phyloP scores from a whole-genome alignment of 345 rosid genomes.

The Acer negundo region DNA sequence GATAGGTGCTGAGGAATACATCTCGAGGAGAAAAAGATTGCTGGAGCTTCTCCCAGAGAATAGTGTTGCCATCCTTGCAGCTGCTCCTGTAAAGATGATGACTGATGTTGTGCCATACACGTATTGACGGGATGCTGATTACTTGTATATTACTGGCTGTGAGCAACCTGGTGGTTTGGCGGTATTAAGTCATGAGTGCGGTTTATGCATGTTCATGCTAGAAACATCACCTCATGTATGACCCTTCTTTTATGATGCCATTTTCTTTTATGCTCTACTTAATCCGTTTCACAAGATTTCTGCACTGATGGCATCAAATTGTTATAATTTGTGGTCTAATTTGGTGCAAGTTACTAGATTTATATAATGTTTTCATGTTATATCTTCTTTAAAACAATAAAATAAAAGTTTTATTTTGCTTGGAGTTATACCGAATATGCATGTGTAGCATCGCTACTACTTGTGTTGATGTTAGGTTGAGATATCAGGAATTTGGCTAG shows the following conservation, averaged over 20 bases:
- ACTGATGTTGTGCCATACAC: constrained; percentile 92
- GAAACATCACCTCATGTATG: constrained; percentile 77
- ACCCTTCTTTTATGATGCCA: neutral
- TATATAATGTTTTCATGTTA: neutral
- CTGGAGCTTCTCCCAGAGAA: constrained; percentile 78
- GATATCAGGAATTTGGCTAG: neutral
- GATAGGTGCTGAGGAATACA: constrained; percentile 66
- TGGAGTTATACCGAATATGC: neutral
- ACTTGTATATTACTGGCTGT: constrained; percentile 89
- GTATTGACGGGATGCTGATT: constrained; percentile 87
- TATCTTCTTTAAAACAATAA: neutral
- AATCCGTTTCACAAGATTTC: constrained; percentile 9
- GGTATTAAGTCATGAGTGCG: constrained; percentile 63
- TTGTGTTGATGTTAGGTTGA: neutral
- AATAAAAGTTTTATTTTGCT: neutral
- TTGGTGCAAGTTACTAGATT: constrained; percentile 6
- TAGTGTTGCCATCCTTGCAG: constrained; percentile 76
- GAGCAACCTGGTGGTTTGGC: constrained; percentile 97
- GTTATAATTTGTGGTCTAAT: neutral
- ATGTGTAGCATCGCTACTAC: neutral
- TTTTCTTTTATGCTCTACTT: neutral
- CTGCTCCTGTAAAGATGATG: constrained; percentile 97
- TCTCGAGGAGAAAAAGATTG: constrained; percentile 68
- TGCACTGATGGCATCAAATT: neutral
- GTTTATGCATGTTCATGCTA: constrained; percentile 99